phyloP scores from a whole-genome alignment of 1,284 basidiomycete species.

The Ceratobasidium sp. region DNA sequence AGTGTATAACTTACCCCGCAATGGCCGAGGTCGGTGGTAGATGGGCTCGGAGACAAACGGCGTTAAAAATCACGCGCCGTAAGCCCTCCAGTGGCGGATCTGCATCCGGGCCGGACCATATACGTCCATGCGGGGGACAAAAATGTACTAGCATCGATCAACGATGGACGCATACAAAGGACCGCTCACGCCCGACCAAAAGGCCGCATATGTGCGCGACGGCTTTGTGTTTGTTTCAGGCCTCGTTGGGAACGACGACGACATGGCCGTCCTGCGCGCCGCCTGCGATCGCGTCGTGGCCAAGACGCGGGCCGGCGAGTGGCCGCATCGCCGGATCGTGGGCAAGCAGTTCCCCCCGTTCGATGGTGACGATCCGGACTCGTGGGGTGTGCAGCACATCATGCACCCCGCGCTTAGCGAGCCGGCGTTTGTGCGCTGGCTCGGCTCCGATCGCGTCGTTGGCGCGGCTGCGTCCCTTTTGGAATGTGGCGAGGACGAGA shows the following conservation, averaged over 20 bases:
- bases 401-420: constrained; percentile 77
- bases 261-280: constrained; percentile 56
- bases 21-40: background rate
- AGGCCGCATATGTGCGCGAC: constrained; percentile 61
- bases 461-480: constrained; percentile 61
- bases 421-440: constrained; percentile 68
- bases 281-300: constrained; percentile 64
- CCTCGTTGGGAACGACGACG: constrained; percentile 60
- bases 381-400: constrained; percentile 81
- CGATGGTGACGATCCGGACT: constrained; percentile 63
- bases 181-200: constrained; percentile 19
- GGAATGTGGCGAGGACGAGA: constrained; percentile 61
- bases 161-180: constrained; percentile 46
- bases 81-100: background rate
- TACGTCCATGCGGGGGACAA: background rate
- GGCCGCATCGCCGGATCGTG: constrained; percentile 74
- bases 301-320: constrained; percentile 66
- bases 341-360: constrained; percentile 85
- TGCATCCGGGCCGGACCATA: constrained; percentile 22
- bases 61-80: no score
- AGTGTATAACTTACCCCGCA: constrained; percentile 10
- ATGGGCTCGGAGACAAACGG: no score
- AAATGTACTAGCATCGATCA: background rate
- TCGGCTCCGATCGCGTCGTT: constrained; percentile 65
- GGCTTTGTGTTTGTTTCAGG: constrained; percentile 75